These are phyloP conservation scores for Claviceps monticola DNA, from an alignment of 2,329 filamentous ascomycete species.

Conservation along the genomic window DNA sequence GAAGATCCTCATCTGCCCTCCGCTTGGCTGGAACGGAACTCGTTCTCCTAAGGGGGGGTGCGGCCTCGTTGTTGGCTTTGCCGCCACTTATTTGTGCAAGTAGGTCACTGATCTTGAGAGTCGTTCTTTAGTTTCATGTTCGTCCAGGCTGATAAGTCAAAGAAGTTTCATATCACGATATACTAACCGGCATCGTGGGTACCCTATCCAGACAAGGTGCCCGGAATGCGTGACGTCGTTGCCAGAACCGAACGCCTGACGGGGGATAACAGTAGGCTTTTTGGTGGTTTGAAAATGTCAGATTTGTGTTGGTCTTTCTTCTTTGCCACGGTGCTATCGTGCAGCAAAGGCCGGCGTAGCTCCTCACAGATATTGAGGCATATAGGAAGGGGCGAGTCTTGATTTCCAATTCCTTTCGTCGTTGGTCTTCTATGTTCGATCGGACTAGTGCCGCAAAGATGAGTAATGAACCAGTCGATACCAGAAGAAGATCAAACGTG, in stretches of 20 bases:
- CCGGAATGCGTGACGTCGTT: neutral
- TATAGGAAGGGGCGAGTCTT: neutral
- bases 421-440: neutral
- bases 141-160: neutral
- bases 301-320: neutral
- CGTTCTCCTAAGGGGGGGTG: constrained; percentile 16
- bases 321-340: neutral
- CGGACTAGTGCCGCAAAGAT: neutral
- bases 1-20: constrained; percentile 41
- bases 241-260: neutral
- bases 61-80: constrained; percentile 24
- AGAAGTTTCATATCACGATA: neutral
- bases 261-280: neutral
- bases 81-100: constrained; percentile 46
- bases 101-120: constrained; percentile 20
- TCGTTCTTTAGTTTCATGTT: neutral
- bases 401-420: neutral
- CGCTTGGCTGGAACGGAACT: constrained; percentile 31
- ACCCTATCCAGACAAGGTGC: neutral
- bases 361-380: constrained; percentile 1
- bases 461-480: neutral
- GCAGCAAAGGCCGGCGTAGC: constrained; percentile 1
- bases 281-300: neutral
- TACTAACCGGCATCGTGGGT: constrained; percentile 19
- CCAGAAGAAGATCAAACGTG: neutral